These are phyloP conservation scores for Trametes elegans DNA, from an alignment of 768 basidiomycete species.

Conservation along the genomic window DNA sequence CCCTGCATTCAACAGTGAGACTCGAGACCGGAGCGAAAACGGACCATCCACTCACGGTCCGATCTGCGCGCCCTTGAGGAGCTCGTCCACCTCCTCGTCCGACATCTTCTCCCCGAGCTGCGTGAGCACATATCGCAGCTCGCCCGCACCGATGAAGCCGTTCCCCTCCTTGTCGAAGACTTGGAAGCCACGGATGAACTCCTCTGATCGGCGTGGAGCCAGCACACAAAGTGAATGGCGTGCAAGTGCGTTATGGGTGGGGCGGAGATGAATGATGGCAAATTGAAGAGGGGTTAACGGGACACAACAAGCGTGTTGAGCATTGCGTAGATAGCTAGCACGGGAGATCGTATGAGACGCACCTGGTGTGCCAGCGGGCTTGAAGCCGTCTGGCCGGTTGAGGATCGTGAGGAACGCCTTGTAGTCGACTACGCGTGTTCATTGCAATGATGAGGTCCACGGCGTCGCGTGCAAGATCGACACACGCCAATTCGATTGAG, in stretches of 20 bases:
- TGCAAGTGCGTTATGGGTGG: neutral
- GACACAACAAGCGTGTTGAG: neutral
- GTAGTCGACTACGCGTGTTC: conserved; percentile 70
- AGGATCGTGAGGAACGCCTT: conserved; percentile 88
- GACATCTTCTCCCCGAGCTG: conserved; percentile 98
- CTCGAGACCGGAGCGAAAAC: neutral
- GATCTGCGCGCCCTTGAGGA: conserved; percentile 93
- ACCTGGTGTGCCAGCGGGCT: conserved; percentile 96
- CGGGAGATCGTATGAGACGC: conserved; percentile 25
- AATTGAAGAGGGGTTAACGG: neutral
- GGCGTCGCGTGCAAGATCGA: neutral
- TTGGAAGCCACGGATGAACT: conserved; percentile 99
- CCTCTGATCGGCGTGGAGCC: conserved; percentile 81
- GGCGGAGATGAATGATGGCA: neutral
- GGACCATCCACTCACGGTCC: conserved; percentile 58
- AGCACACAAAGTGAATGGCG: neutral
- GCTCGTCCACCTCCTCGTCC: conserved; percentile 96
- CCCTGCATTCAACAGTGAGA: conserved; percentile 51
- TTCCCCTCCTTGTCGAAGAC: conserved; percentile 97
- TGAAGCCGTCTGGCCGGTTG: conserved; percentile 95
- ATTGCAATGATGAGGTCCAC: neutral
- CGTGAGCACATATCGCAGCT: conserved; percentile 78
- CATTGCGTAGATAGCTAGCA: neutral
- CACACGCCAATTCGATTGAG: neutral
- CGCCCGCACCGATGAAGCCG: conserved; percentile 88